phyloP scores from a whole-genome alignment of 495 filamentous ascomycete species.

The Penicillium fimorum region DNA sequence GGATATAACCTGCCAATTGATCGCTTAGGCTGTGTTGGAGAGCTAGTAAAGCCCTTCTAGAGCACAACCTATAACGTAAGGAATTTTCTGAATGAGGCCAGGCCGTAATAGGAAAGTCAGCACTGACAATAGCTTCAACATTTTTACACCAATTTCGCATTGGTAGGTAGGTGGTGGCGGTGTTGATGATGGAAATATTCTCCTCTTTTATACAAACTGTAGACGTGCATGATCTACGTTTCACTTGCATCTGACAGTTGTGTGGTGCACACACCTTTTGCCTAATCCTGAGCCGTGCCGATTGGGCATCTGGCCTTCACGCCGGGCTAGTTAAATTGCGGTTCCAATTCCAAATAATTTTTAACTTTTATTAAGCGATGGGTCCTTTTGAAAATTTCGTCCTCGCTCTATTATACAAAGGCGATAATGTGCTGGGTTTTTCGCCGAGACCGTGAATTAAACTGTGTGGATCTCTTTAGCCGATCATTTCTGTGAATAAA shows the following conservation, averaged over 20 bases:
- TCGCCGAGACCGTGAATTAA: not conserved
- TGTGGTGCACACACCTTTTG: not conserved
- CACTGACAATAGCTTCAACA: not conserved
- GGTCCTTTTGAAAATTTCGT: not conserved
- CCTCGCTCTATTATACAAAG: not conserved
- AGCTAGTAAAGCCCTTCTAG: not conserved
- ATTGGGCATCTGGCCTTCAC: not conserved
- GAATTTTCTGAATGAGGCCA: not conserved
- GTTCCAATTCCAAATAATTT: conserved; percentile 12
- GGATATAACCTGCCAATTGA: not conserved
- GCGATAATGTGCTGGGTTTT: not conserved
- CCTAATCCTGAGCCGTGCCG: not conserved
- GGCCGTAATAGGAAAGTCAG: not conserved
- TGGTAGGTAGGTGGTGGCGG: not conserved
- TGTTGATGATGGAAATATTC: conserved; percentile 4
- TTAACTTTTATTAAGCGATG: not conserved
- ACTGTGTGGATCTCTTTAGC: not conserved
- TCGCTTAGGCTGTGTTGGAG: not conserved
- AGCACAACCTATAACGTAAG: not conserved
- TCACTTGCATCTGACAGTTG: conserved; percentile 10
- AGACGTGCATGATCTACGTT: conserved; percentile 8
- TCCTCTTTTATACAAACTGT: not conserved
- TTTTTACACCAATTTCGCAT: not conserved
- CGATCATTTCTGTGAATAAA: conserved; percentile 5
- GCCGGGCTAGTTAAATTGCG: not conserved